Base-by-base conservation (phyloP, 805 yeast species). In the Candida montana region DNA sequence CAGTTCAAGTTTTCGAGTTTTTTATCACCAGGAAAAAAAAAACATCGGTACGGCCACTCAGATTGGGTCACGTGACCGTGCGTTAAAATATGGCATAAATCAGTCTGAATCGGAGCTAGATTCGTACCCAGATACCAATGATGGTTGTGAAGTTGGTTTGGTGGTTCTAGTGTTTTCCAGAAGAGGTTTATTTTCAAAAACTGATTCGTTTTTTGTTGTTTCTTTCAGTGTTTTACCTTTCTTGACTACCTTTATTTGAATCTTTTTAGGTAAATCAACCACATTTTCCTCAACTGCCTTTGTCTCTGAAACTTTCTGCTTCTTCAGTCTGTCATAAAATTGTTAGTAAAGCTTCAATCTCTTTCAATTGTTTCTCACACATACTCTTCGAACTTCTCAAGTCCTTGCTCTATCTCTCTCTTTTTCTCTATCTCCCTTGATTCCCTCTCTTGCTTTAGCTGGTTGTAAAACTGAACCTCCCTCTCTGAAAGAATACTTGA, bases 401-500 rank as follows among this genome's bases (percentile, higher is more conserved):
- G 15, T 1, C 51, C 57, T 21, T 44, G 44, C 6, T 52, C 53
- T 4, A 55, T 36, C 29, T 50, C 55, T 21, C 49, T 21, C 39
- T 49, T 51, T 31, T 36, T 49, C 5, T 30, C 23, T 11, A 19
- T 17, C n/a, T 53, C 55, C 12, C 36, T 44, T 11, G 26, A 31
- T 0, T 30, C 21, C 32, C 45, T 44, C 29, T 40, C 46, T 6
- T 39, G 24, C 17, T 43, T 43, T 5, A 53, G 31, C 5, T 36
- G 33, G 8, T 47, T 20, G 33, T 55, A 57, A 31, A 54, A 54
- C 18, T 37, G 20, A 5, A 46, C 33, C 19, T 55, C 61, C 12
- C 45, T 39, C 23, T 44, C 53, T 13, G 49, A 50, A 3, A 57
- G 32, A 21, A 41, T 46, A 27, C 47, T 40, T 1, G 51, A 41